Base-by-base conservation (phyloP, 1,139 yeast species). In the Barnettozyma hawaiiensis region DNA sequence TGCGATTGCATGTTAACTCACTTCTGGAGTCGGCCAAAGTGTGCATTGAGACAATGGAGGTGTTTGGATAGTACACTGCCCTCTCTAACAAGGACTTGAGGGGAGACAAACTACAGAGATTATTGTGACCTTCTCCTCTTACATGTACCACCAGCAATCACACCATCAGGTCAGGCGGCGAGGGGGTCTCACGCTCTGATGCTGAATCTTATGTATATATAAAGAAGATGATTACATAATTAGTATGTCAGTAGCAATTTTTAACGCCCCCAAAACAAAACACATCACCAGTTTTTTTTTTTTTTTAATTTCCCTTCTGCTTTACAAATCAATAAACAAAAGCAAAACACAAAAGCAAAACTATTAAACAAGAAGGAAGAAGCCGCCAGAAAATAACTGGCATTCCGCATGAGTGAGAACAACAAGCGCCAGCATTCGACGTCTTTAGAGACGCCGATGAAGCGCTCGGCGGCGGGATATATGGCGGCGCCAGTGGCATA, bases 1-100 rank as follows among this genome's bases (percentile, higher is more conserved):
- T 83, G 33, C 63, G 92, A 51, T 87, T 82, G 6, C 85, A 87
- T 4, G 79, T 79, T 12, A 80, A 82, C 60, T 81, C 76, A 51
- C 70, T 78, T 11, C 66, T 82, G 18, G 89, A 82, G 52, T 80
- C 80, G 50, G 61, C 81, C 43, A 81, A 82, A 61, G 80, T 87
- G 1, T 71, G 80, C 5, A 64, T 82, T 10, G 92, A 83, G 62
- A 77, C 86, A 46, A 70, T 82, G 51, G 90, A 83, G 46, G 81
- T 75, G 54, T 78, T 81, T 58, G 80, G 72, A 23, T 36, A 19
- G 12, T 31, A n/a, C n/a, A n/a, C n/a, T n/a, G n/a, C n/a, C n/a
- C n/a, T n/a, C n/a, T n/a, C n/a, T n/a, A n/a, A n/a, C n/a, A 18
- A 15, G 32, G 32, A n/a, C 3, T 7, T n/a, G 21, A 7, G 19